phyloP scores from a whole-genome alignment of 1,284 basidiomycete genomes.

The Somion occarium region DNA sequence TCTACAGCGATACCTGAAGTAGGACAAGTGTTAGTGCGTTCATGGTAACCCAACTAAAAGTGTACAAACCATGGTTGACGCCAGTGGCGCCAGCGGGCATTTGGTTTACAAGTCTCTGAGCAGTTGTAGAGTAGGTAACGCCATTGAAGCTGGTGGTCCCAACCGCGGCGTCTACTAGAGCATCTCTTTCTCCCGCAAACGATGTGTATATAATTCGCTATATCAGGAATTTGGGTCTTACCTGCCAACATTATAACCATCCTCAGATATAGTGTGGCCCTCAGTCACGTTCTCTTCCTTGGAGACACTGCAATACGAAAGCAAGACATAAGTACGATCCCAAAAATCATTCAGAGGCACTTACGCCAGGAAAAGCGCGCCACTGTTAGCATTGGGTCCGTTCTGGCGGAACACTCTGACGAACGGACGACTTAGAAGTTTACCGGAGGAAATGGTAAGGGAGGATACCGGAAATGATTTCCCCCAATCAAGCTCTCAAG shows the following conservation, averaged over 20 bases:
- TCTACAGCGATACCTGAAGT: constrained; percentile 40
- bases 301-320: constrained; percentile 41
- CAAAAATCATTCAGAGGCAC: constrained; percentile 17
- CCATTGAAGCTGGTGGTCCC: constrained; percentile 39
- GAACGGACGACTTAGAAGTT: neutral
- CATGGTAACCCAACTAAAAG: neutral
- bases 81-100: constrained; percentile 46
- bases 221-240: constrained; percentile 10
- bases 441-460: neutral
- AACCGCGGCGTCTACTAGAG: constrained; percentile 38
- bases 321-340: neutral
- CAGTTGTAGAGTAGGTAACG: constrained; percentile 45
- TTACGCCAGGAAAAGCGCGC: constrained; percentile 68
- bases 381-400: constrained; percentile 50
- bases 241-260: constrained; percentile 55
- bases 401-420: constrained; percentile 71
- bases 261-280: constrained; percentile 43
- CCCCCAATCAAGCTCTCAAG: constrained; percentile 60
- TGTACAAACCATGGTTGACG: constrained; percentile 37
- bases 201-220: neutral
- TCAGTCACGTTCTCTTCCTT: constrained; percentile 47
- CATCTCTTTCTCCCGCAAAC: constrained; percentile 29
- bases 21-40: neutral
- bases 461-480: constrained; percentile 54
- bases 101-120: constrained; percentile 43